Evolutionary conservation across 2,329 filamentous ascomycete genomes (phyloP).

Genomic region (Cladosporium cucumerinum): DNA sequence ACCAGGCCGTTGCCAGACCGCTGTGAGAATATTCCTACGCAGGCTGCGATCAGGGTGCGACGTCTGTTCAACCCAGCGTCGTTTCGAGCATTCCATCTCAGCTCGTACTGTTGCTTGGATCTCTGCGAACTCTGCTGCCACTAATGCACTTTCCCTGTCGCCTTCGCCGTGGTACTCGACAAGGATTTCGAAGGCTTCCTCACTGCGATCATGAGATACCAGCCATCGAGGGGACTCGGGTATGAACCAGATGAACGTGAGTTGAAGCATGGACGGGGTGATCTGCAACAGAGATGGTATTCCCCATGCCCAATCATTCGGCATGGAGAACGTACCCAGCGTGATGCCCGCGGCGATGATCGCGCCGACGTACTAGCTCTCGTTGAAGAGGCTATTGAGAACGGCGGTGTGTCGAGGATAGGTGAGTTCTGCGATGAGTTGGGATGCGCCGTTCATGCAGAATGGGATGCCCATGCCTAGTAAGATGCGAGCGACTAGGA

Average conservation of each 20-base stretch:
- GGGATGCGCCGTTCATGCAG: constrained; percentile 16
- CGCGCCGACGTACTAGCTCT: constrained; percentile 9
- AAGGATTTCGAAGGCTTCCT: constrained; percentile 19
- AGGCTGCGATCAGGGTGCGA: constrained; percentile 34
- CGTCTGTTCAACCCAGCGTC: constrained; percentile 57
- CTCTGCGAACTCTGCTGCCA: constrained; percentile 64
- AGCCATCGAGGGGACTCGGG: constrained; percentile 22
- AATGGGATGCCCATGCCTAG: constrained; percentile 35
- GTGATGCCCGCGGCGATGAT: constrained; percentile 14
- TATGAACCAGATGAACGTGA: constrained; percentile 25
- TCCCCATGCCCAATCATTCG: constrained; percentile 44
- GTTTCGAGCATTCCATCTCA: constrained; percentile 41
- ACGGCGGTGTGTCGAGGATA: constrained; percentile 7
- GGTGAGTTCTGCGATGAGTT: constrained; percentile 9
- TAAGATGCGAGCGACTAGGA: constrained; percentile 39
- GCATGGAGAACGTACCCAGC: constrained; percentile 7
- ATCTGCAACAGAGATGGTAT: constrained; percentile 26
- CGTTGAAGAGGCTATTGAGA: constrained; percentile 15
- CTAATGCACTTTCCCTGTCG: constrained; percentile 52
- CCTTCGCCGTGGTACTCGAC: constrained; percentile 22
- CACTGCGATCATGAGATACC: constrained; percentile 15
- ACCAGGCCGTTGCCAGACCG: constrained; percentile 3
- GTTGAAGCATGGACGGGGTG: constrained; percentile 27
- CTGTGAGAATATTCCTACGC: constrained; percentile 13
- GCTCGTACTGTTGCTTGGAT: constrained; percentile 62